Conservation (phyloP, 2,329 filamentous ascomycete genomes). For the Alternaria conjuncta region DNA sequence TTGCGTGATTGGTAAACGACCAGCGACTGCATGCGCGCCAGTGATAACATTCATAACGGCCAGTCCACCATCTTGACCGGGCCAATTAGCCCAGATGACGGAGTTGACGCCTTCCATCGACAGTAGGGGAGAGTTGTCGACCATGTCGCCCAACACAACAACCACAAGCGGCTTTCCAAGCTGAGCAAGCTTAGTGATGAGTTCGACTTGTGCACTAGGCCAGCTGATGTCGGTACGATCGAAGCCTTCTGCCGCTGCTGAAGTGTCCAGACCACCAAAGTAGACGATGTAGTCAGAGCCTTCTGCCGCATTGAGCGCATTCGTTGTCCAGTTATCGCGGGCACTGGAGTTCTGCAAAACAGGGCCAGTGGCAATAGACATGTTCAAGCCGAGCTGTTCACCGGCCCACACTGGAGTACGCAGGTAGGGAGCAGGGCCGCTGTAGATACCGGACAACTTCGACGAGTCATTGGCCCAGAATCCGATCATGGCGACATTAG, state of each 20-base stretch:
- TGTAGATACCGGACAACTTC: conserved; percentile 67
- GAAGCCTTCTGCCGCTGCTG: conserved; percentile 59
- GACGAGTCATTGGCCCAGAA: conserved; percentile 64
- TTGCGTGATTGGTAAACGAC: conserved; percentile 62
- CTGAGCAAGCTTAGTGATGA: conserved; percentile 57
- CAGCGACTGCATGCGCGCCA: conserved; percentile 59
- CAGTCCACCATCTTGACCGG: conserved; percentile 64
- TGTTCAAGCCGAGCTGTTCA: conserved; percentile 53
- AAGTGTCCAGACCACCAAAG: conserved; percentile 62
- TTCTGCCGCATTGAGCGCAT: conserved; percentile 43
- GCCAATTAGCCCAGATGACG: conserved; percentile 65
- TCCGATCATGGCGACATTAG: conserved; percentile 62
- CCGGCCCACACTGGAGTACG: conserved; percentile 62
- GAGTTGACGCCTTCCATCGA: conserved; percentile 57
- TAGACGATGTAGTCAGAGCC: conserved; percentile 61
- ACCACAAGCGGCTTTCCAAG: conserved; percentile 60
- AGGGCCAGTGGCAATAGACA: conserved; percentile 37
- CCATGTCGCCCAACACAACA: conserved; percentile 59
- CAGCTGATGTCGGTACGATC: conserved; percentile 61
- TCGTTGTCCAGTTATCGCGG: conserved; percentile 21
- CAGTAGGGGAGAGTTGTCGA: conserved; percentile 61
- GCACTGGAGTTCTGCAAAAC: conserved; percentile 19
- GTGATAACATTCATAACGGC: conserved; percentile 63
- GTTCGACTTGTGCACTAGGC: conserved; percentile 58
- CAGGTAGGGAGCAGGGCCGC: conserved; percentile 62